Evolutionary conservation across 2,329 filamentous ascomycete species (phyloP), one percentile per base, ranked within the genome.

Genomic region (Pezicula carpinea): DNA sequence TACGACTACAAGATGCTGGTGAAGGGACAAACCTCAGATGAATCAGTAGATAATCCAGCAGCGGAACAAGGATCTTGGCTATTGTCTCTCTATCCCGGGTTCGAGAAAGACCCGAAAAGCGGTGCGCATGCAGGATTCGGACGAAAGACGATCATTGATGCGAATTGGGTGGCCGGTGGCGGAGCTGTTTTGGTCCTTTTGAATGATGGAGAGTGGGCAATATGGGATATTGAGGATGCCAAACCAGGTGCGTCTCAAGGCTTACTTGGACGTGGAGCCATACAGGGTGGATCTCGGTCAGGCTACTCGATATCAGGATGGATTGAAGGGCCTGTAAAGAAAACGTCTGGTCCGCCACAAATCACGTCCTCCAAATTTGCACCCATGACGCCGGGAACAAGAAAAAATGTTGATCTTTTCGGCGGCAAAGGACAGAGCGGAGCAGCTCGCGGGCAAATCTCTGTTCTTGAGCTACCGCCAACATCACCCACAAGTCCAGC

Each of bases 121-220:
- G 72, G 22, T 71, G 73, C 38, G 68, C 74, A 15, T 70, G 71
- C 14, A 60, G 71, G 5, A 62, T 72, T 64, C 60, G 43, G 65
- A 54, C 71, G 82, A 36, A 85, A 83, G 55, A 74, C 75, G 0
- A 73, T 85, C n/a, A 62, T 84, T 13, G 80, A 80, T 41, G 78
- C 81, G 1, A 72, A 75, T 5, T 85, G 82, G 82, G 74, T 84
- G 40, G 69, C 74, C 2, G 74, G 76, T 49, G 82, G 82, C 8
- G 72, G 76, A 39, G 80, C 81, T 5, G 67, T 85, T 22, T 65
- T 85, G 34, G 70, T 72, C 1, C 67, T 85, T 2, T 66, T 84
- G 3, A 75, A 76, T 1, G 82, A 85, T 54, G 82, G 81, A 6
- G 80, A 81, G 60, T 85, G 82, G 82, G 82, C 79, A 13, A 76